Conservation (phyloP, 2,329 filamentous ascomycete species). For the Aspergillus ustus region DNA sequence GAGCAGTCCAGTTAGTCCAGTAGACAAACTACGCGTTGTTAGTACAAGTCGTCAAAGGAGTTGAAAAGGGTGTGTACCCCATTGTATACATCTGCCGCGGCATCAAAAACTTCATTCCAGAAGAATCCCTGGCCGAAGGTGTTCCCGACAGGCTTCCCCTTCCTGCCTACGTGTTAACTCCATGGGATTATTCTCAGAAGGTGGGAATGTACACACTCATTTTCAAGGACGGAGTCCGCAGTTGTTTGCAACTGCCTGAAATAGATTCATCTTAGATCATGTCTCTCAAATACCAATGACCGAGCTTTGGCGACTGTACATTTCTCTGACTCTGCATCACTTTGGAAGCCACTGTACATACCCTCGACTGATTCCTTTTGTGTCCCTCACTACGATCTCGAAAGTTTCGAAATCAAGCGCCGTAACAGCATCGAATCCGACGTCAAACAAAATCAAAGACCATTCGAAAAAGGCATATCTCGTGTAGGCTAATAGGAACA, state of each 20-base stretch:
- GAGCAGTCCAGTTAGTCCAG: conserved; percentile 90
- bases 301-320: conserved; percentile 52
- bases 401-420: conserved; percentile 88
- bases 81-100: conserved; percentile 86
- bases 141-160: conserved; percentile 72
- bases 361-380: conserved; percentile 92
- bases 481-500: conserved; percentile 75
- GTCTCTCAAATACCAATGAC: conserved; percentile 44
- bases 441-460: conserved; percentile 91
- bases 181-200: conserved; percentile 27
- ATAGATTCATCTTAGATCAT: conserved; percentile 38
- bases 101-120: conserved; percentile 75
- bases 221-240: conserved; percentile 62
- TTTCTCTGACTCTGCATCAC: conserved; percentile 62
- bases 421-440: conserved; percentile 94
- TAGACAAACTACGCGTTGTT: conserved; percentile 73
- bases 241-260: conserved; percentile 56
- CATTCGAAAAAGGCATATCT: conserved; percentile 98
- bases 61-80: conserved; percentile 62
- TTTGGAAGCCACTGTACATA: conserved; percentile 96
- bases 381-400: conserved; percentile 85
- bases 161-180: conserved; percentile 58
- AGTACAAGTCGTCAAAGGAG: conserved; percentile 23
- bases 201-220: conserved; percentile 65
- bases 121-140: conserved; percentile 74